Conservation (phyloP, 106 monocot species). For the Posidonia australis region DNA sequence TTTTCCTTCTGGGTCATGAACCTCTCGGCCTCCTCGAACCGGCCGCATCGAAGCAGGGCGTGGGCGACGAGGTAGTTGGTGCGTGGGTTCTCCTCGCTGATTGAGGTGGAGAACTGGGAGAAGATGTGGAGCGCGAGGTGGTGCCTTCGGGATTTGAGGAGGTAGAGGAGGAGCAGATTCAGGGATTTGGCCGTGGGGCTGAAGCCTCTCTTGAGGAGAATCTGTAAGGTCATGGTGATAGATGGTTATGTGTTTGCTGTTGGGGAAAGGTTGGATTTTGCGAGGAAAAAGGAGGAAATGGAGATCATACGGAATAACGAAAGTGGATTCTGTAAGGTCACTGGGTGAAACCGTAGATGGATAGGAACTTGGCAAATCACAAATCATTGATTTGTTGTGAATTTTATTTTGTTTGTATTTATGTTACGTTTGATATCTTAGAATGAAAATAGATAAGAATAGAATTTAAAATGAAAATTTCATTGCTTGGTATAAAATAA, state of each 20-base stretch:
- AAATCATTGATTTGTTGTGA: no score
- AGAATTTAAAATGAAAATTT: no score
- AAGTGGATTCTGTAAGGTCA: no score
- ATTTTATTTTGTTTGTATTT: no score
- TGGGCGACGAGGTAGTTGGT: slow-evolving; percentile 29
- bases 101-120: slow-evolving; percentile 42
- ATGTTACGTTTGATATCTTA: no score
- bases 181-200: slow-evolving; percentile 29
- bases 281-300: no score
- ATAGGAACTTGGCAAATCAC: no score
- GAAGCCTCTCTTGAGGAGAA: slow-evolving; percentile 38
- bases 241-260: not conserved
- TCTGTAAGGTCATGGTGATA: slow-evolving; percentile 14
- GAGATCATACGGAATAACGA: no score
- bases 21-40: slow-evolving; percentile 29
- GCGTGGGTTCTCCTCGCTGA: slow-evolving; percentile 11
- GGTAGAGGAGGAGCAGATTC: slow-evolving; percentile 39
- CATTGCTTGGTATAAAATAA: no score
- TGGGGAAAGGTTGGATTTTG: no score
- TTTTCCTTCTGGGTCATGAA: slow-evolving; percentile 17
- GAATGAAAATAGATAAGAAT: no score
- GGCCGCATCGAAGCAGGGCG: slow-evolving; percentile 32
- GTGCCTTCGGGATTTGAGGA: slow-evolving; percentile 28
- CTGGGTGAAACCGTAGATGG: no score
- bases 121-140: slow-evolving; percentile 37